A percentile compares a stretch with the other conserved stretches of the same genome.
These are phyloP conservation scores for Vitis hybrid DNA, from an alignment of 177 flowering plant species.

Conservation along the genomic window DNA sequence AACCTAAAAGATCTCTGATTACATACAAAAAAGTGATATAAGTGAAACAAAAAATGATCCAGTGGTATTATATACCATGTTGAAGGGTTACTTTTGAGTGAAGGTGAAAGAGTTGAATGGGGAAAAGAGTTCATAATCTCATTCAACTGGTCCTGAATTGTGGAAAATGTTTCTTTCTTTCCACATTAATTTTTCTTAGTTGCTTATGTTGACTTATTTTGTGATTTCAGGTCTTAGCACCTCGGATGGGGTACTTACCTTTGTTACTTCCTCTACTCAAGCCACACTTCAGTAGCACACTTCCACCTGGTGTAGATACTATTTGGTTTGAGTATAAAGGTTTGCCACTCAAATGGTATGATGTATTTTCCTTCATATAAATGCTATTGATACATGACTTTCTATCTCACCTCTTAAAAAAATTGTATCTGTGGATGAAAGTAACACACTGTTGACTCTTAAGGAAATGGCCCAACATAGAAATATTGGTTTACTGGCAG, in stretches of 20 bases:
- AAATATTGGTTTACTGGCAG: not conserved
- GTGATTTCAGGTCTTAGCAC: constrained; percentile 69
- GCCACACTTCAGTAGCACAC: constrained; percentile 73
- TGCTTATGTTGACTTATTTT: no score
- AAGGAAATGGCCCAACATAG: not conserved
- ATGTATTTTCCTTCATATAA: not conserved
- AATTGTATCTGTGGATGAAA: not conserved
- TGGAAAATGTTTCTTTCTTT: not conserved
- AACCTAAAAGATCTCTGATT: no score
- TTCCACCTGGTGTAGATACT: constrained; percentile 90
- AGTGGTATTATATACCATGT: no score
- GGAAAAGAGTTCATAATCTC: no score
- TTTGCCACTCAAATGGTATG: constrained; percentile 89
- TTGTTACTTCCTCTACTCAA: constrained; percentile 63
- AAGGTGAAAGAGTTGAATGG: no score
- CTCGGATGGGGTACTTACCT: constrained; percentile 86
- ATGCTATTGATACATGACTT: not conserved
- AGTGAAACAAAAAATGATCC: no score
- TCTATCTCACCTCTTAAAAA: not conserved
- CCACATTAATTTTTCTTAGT: not conserved
- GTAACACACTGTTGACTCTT: not conserved
- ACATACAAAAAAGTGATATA: no score
- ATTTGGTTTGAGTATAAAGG: constrained; percentile 97
- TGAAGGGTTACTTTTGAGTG: no score
- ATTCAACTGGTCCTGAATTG: not conserved